phyloP scores from a whole-genome alignment of 495 filamentous ascomycete species.

The Hypoxylon cercidicola region DNA sequence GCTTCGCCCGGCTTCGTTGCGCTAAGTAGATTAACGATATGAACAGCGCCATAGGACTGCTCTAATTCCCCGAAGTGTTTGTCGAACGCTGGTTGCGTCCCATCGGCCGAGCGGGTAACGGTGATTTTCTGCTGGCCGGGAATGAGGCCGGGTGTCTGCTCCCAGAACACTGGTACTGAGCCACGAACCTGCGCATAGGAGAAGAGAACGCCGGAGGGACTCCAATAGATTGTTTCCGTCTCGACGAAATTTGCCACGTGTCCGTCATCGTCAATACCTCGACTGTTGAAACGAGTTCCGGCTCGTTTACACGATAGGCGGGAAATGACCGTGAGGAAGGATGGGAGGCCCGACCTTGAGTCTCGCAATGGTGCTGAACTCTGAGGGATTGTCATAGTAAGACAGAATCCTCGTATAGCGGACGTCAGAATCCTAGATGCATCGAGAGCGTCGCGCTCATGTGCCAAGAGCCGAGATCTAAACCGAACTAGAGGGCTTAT shows the following conservation, averaged over 20 bases:
- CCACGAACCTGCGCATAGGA: conserved; percentile 94
- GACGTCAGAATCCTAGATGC: conserved; percentile 88
- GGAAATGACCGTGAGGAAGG: conserved; percentile 87
- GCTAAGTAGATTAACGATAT: conserved; percentile 92
- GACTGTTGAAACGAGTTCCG: conserved; percentile 93
- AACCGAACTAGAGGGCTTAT: conserved; percentile 91
- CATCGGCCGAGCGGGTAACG: conserved; percentile 87
- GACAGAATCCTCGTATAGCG: conserved; percentile 91
- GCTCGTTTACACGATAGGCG: conserved; percentile 91
- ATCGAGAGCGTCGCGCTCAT: conserved; percentile 80
- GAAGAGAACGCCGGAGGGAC: conserved; percentile 78
- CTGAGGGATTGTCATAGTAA: conserved; percentile 82
- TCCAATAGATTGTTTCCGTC: conserved; percentile 77
- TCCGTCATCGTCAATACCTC: conserved; percentile 97
- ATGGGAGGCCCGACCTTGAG: conserved; percentile 77
- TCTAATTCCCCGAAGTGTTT: conserved; percentile 89
- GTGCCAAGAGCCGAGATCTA: conserved; percentile 76
- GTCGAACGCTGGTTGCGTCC: conserved; percentile 93
- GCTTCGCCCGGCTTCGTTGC: conserved; percentile 83
- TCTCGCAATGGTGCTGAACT: conserved; percentile 62
- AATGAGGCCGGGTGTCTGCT: conserved; percentile 86
- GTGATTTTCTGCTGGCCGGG: conserved; percentile 96
- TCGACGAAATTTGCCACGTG: conserved; percentile 91
- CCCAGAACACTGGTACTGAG: conserved; percentile 96
- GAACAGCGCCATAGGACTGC: conserved; percentile 85